Percentiles rank a stretch among this genome's conserved stretches.
These are phyloP conservation scores for Russula virescens DNA, from an alignment of 768 basidiomycete species.

Conservation along the genomic window DNA sequence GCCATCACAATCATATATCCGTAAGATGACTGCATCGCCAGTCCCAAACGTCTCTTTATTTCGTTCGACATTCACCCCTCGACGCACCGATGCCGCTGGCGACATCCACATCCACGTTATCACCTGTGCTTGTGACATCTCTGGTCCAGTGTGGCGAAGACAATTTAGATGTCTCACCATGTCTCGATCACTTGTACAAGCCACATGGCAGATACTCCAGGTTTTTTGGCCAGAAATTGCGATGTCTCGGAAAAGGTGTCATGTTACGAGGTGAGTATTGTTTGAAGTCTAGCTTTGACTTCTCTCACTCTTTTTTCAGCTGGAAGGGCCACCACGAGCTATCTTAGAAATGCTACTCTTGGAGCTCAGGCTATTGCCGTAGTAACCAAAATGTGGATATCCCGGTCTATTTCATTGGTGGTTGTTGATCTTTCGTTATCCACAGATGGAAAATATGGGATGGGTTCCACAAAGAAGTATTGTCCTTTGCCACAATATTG, in stretches of 20 bases:
- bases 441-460: constrained; percentile 21
- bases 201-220: constrained; percentile 11
- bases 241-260: constrained; percentile 17
- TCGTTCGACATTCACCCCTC: no score
- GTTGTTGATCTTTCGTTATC: background rate
- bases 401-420: background rate
- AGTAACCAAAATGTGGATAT: constrained; percentile 13
- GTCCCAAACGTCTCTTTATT: background rate
- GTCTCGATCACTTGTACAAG: constrained; percentile 11
- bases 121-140: background rate
- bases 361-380: constrained; percentile 12
- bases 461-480: constrained; percentile 21
- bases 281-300: background rate
- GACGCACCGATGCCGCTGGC: constrained; percentile 8
- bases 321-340: constrained; percentile 19
- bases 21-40: background rate
- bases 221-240: constrained; percentile 1
- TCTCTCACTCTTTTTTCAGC: background rate
- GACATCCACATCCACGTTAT: constrained; percentile 5
- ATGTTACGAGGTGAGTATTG: constrained; percentile 17
- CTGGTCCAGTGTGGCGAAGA: background rate
- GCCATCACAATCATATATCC: constrained; percentile 12
- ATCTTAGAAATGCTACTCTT: constrained; percentile 16
- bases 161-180: constrained; percentile 4
- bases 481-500: background rate